Conservation (phyloP, 495 filamentous ascomycete species). For the Penicillium nucicola region DNA sequence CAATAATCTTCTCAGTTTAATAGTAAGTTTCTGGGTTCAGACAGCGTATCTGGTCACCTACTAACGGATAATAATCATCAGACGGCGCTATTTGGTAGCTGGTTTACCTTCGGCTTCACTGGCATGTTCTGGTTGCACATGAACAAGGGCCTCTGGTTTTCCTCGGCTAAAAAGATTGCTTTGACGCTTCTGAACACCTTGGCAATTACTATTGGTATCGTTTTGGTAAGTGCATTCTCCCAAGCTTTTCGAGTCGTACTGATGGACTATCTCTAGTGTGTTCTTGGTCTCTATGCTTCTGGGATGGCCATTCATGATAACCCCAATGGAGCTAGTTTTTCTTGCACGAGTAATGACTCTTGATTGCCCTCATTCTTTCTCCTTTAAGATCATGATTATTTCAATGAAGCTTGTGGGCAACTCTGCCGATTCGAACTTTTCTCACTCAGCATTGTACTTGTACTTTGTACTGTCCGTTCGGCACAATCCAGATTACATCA, state of each 20-base stretch:
- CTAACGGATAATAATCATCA: neutral
- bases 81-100: neutral
- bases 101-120: neutral
- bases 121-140: neutral
- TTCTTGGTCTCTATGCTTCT: neutral
- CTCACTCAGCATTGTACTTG: no score
- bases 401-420: no score
- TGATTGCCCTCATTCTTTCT: no score
- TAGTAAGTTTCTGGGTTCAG: no score
- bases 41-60: no score
- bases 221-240: neutral
- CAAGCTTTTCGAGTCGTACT: no score
- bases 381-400: no score
- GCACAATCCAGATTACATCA: no score
- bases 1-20: no score
- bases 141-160: neutral
- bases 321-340: neutral
- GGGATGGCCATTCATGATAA: neutral
- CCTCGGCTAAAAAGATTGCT: neutral
- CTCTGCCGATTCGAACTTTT: no score
- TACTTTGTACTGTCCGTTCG: no score
- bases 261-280: neutral
- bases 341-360: neutral
- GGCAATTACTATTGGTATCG: neutral
- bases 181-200: neutral